These are phyloP conservation scores for Aspergillus ibericus DNA, from an alignment of 2,329 filamentous ascomycete genomes.

Conservation along the genomic window DNA sequence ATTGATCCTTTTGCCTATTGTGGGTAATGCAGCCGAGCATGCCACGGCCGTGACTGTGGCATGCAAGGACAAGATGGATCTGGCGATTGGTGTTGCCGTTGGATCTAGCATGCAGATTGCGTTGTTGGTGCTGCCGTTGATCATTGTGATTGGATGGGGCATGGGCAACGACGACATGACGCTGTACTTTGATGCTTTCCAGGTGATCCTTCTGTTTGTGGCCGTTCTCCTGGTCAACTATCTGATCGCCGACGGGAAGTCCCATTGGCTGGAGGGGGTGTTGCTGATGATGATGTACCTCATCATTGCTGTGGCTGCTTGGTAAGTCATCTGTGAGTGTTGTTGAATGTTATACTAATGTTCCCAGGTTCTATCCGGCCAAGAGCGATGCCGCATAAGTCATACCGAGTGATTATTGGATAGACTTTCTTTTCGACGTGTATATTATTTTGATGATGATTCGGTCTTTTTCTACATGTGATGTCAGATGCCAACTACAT, in stretches of 20 bases:
- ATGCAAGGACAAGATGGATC: slow-evolving; percentile 67
- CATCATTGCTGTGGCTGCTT: slow-evolving; percentile 62
- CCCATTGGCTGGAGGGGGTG: slow-evolving; percentile 61
- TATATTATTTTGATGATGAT: not conserved
- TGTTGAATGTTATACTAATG: not conserved
- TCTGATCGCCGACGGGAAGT: slow-evolving; percentile 61
- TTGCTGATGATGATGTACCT: slow-evolving; percentile 61
- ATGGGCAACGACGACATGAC: slow-evolving; percentile 64
- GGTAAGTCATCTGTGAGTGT: slow-evolving; percentile 37
- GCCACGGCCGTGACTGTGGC: slow-evolving; percentile 63
- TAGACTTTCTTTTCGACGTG: not conserved
- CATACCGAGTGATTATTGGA: not conserved
- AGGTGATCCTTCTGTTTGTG: slow-evolving; percentile 68
- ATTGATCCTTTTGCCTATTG: slow-evolving; percentile 64
- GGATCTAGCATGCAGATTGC: slow-evolving; percentile 67
- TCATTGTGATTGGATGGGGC: slow-evolving; percentile 63
- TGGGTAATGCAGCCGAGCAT: slow-evolving; percentile 67
- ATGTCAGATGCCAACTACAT: not conserved
- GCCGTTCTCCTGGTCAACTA: slow-evolving; percentile 59
- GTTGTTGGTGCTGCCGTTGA: slow-evolving; percentile 60
- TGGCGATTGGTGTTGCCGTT: slow-evolving; percentile 66
- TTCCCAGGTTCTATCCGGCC: slow-evolving; percentile 11
- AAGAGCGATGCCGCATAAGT: not conserved
- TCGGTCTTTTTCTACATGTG: not conserved
- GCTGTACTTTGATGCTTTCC: slow-evolving; percentile 83